These are phyloP conservation scores for Sclerotinia nivalis DNA, from an alignment of 2,329 filamentous ascomycete species.

Conservation along the genomic window DNA sequence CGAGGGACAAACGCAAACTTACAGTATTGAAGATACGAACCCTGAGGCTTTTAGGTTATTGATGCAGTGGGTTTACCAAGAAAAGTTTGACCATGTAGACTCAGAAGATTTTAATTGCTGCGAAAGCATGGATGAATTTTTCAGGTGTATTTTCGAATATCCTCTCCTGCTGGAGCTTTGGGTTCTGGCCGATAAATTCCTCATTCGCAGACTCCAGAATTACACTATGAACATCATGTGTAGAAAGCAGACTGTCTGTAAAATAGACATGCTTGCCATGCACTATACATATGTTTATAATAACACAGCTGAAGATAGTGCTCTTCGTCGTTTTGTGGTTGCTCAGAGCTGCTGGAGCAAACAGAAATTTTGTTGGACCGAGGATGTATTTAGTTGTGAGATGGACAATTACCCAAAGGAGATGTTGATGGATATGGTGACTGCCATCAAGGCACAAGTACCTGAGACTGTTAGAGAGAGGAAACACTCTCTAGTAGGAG, in stretches of 20 bases:
- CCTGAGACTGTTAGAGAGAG: not conserved
- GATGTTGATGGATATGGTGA: not conserved
- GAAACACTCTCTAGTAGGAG: too few species aligned
- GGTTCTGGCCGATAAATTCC: slow-evolving; percentile 16
- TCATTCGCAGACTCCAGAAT: slow-evolving; percentile 2
- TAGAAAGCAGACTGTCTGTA: not conserved
- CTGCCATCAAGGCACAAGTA: not conserved
- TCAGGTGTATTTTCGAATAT: too few species aligned
- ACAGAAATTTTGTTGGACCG: rapidly evolving
- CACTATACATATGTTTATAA: too few species aligned
- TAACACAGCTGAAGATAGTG: not conserved
- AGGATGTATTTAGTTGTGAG: not conserved
- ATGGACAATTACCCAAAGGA: not conserved
- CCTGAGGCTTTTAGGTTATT: not conserved
- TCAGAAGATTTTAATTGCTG: not conserved
- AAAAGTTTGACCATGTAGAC: not conserved
- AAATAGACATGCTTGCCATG: not conserved
- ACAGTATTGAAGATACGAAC: not conserved
- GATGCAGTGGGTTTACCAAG: slow-evolving; percentile 13
- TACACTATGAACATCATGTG: not conserved
- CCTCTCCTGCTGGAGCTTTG: not conserved
- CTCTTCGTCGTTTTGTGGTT: not conserved
- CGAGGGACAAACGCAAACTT: slow-evolving; percentile 12
- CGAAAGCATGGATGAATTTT: not conserved
- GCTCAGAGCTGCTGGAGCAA: not conserved